Percentiles rank a stretch among this genome's conserved stretches.
phyloP scores from a whole-genome alignment of 495 filamentous ascomycete species.

The Penicillium samsonianum region DNA sequence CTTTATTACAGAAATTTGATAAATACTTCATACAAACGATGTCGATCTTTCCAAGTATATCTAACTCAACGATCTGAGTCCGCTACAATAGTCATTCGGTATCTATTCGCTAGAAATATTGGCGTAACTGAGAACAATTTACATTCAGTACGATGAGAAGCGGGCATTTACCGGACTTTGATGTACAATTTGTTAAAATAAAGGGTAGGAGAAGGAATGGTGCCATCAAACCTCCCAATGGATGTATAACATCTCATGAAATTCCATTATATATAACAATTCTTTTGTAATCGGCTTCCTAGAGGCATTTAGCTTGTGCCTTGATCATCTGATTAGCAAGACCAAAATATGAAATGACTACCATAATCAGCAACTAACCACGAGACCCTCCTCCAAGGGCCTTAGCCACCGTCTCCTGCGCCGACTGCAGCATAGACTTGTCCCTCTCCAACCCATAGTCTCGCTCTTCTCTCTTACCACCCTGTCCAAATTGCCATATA shows the following conservation, averaged over 20 bases:
- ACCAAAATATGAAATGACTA: neutral
- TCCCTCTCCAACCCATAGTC: conserved; percentile 4
- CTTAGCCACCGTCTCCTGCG: conserved; percentile 31
- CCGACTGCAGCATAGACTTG: conserved; percentile 22
- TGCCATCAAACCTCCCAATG: neutral
- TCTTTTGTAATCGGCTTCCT: neutral
- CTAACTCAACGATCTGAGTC: neutral
- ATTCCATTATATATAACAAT: neutral
- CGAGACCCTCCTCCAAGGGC: conserved; percentile 32
- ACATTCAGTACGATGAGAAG: no score
- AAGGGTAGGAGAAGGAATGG: neutral
- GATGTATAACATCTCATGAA: neutral
- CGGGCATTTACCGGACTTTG: no score
- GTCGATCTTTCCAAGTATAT: neutral
- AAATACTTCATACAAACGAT: neutral
- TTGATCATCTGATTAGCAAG: neutral
- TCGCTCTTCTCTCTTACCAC: conserved; percentile 5
- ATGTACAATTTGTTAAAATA: neutral
- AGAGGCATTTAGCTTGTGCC: neutral
- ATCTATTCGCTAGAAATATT: neutral
- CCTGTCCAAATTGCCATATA: conserved; percentile 9
- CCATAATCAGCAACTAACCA: conserved; percentile 12
- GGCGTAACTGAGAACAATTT: no score
- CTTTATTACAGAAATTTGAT: neutral
- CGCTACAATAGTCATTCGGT: neutral